Evolutionary conservation across 2,329 filamentous ascomycete species (phyloP).

Genomic region (Basipetospora chlamydospora): DNA sequence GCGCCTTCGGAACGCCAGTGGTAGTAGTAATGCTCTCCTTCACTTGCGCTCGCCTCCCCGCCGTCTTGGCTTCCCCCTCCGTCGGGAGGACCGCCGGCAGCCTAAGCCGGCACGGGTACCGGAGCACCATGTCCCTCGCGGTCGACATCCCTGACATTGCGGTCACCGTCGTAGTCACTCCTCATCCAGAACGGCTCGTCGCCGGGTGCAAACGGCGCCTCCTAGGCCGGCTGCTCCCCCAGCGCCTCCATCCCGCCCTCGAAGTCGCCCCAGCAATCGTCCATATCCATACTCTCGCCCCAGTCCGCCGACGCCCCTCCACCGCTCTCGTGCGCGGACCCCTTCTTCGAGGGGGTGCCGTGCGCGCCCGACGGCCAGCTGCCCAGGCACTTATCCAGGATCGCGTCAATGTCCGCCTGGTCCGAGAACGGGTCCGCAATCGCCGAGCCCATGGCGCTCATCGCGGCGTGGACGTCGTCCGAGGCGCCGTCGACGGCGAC

Average conservation of each 20-base stretch:
- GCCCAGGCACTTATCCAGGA: constrained; percentile 2
- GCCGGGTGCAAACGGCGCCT: not conserved
- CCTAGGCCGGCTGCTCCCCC: not conserved
- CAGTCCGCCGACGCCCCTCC: not conserved
- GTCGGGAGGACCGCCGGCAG: too few species aligned
- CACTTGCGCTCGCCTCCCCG: too few species aligned
- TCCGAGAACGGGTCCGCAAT: not conserved
- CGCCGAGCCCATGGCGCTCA: not conserved
- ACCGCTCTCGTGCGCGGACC: not conserved
- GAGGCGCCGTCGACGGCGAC: too few species aligned
- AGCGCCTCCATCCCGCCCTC: not conserved
- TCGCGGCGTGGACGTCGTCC: constrained; percentile 1
- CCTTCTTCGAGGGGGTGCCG: not conserved
- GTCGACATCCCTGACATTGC: too few species aligned
- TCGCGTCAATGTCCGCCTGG: constrained; percentile 5
- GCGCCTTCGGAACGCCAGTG: too few species aligned
- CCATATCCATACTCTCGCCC: not conserved
- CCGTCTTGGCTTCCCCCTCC: too few species aligned
- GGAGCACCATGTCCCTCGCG: too few species aligned
- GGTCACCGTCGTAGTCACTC: too few species aligned
- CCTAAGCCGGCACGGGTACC: too few species aligned
- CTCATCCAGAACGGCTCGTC: not conserved
- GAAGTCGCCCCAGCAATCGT: not conserved
- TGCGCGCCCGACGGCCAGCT: too few species aligned
- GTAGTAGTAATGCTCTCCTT: too few species aligned